Base-by-base conservation (phyloP, 495 filamentous ascomycete genomes). In the Niebla homalea region DNA sequence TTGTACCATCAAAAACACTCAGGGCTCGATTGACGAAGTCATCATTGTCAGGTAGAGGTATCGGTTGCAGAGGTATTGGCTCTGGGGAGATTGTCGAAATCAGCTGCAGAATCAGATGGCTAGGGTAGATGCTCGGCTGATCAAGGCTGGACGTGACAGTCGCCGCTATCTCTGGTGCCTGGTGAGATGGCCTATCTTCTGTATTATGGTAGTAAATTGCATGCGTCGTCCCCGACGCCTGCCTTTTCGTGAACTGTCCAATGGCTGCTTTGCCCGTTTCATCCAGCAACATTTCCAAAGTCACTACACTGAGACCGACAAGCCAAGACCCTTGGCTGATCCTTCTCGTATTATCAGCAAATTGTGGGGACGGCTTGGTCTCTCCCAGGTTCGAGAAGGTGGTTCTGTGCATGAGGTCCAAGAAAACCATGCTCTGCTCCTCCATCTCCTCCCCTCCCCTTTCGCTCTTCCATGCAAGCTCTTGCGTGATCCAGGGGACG, bases 351-450 rank as follows among this genome's bases (percentile, higher is more conserved):
- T 78, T 69, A 38, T 67, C 58, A 16, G 71, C 76, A 52, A 85
- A 84, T 5, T 78, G 70, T 12, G 78, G 77, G 49, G 86, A 80
- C 18, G 81, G 77, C 1, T 66, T 73, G 10, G 74, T 76, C 45
- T 76, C 69, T 37, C 77, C 85, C 46, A 85, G 73, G 62, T 95
- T 87, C 0, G 87, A 87, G 63, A 83, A 95, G 11, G 88, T 81
- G 36, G 88, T 82, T 51, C 89, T 75, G 57, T 95, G 89, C 84
- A 99, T 90, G 71, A 97, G 83, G 63, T 99, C 93, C 37, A 96
- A 81, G 20, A 89, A 90, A 12, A 95, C 86, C 51, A 89, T 80
- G 26, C 87, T 90, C 60, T 95, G 90, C 62, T 97, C 89, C 56
- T 97, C 93, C 18, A 92, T 74, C 22, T 76, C 77, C 25, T 85